Conservation (phyloP, 352 stramenopile species). For the Globisporangium spinosum region DNA sequence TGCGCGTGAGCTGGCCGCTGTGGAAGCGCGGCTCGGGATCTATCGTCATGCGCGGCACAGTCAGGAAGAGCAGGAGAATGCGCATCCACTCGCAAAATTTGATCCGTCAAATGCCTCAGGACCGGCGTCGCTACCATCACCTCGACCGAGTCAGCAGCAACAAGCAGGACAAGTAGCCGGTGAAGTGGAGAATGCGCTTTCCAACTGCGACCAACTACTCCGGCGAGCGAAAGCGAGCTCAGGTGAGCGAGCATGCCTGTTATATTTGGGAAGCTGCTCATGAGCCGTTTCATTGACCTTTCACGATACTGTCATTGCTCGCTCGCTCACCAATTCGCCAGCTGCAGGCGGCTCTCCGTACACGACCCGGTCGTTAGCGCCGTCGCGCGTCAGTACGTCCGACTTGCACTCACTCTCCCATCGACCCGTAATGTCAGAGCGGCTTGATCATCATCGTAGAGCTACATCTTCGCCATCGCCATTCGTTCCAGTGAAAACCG, state of each 20-base stretch:
- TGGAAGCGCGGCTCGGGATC: slow-evolving; percentile 33
- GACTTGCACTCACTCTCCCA: background rate
- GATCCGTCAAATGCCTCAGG: too few relatives aligned
- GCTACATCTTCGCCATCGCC: background rate
- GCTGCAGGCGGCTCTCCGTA: background rate
- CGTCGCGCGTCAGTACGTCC: slow-evolving; percentile 3
- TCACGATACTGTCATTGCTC: background rate
- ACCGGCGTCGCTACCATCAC: background rate
- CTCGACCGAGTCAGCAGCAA: slow-evolving; percentile 22
- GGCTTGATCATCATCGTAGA: background rate
- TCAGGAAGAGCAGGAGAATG: background rate
- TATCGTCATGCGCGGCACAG: slow-evolving; percentile 16
- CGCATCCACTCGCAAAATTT: background rate
- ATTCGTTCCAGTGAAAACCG: slow-evolving; percentile 8
- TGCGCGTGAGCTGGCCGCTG: slow-evolving; percentile 33
- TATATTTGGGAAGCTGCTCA: background rate
- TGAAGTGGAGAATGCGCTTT: slow-evolving; percentile 50
- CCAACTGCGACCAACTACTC: slow-evolving; percentile 52
- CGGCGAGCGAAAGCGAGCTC: slow-evolving; percentile 13
- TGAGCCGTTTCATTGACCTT: slow-evolving; percentile 11
- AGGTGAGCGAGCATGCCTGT: background rate
- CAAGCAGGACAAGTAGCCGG: slow-evolving; percentile 41
- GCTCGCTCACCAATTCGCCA: background rate
- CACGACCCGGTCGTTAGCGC: background rate
- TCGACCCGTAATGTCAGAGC: background rate